These are phyloP conservation scores for Friedmanniomyces simplex DNA, from an alignment of 495 filamentous ascomycete species.

Conservation along the genomic window DNA sequence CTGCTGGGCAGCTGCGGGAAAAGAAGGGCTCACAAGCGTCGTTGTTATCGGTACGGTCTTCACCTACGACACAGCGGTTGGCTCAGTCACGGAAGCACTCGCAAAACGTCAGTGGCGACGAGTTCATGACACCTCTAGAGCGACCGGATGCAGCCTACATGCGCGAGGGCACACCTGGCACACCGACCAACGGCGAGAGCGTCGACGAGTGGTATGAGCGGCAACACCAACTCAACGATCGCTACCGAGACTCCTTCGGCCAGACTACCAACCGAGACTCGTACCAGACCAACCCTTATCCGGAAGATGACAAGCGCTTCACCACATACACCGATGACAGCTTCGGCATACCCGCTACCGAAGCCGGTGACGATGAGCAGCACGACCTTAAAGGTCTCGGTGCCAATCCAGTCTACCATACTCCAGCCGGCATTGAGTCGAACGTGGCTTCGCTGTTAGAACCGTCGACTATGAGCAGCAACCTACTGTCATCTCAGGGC, in stretches of 20 bases:
- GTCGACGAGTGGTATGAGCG: slow-evolving; percentile 43
- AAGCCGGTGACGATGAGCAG: slow-evolving; percentile 52
- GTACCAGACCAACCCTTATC: slow-evolving; percentile 35
- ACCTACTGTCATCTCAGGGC: slow-evolving; percentile 3
- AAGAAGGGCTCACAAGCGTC: slow-evolving; percentile 1
- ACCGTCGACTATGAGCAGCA: slow-evolving; percentile 54
- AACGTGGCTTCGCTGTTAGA: slow-evolving; percentile 73
- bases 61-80: slow-evolving; percentile 23
- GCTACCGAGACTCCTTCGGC: slow-evolving; percentile 41
- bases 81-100: slow-evolving; percentile 12
- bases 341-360: slow-evolving; percentile 45
- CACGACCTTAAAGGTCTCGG: slow-evolving; percentile 52
- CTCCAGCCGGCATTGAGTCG: slow-evolving; percentile 66
- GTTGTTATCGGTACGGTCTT: slow-evolving; percentile 22
- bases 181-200: slow-evolving; percentile 27
- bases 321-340: slow-evolving; percentile 61
- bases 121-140: slow-evolving; percentile 35
- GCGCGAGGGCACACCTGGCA: slow-evolving; percentile 28
- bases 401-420: slow-evolving; percentile 64
- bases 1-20: slow-evolving; percentile 14
- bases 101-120: slow-evolving; percentile 9
- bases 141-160: slow-evolving; percentile 30
- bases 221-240: slow-evolving; percentile 44
- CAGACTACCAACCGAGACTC: slow-evolving; percentile 26
- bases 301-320: slow-evolving; percentile 44